Percentiles rank a stretch among this genome's conserved stretches.
Evolutionary conservation across 371 early-diverging fungal species (phyloP).

Genomic region (Umbelopsis sp.): DNA sequence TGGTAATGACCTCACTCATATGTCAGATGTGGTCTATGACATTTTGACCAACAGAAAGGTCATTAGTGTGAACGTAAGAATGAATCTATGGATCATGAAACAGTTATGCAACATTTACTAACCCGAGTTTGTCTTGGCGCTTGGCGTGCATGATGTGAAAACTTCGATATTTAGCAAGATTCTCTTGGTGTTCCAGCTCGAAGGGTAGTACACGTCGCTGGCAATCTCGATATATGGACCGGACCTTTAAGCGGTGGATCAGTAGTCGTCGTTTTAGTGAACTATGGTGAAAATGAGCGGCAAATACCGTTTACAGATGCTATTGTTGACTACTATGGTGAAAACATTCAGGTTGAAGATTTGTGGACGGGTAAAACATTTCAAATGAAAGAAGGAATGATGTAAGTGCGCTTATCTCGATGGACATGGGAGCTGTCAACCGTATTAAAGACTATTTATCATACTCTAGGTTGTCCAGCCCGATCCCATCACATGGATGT

Average conservation of each 20-base stretch:
- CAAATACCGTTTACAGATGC: not conserved
- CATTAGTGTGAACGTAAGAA: conserved; percentile 41
- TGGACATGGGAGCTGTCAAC: not conserved
- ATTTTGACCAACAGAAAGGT: conserved; percentile 37
- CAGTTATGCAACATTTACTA: too few relatives aligned
- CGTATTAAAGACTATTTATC: not conserved
- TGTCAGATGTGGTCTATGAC: conserved; percentile 25
- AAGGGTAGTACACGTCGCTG: conserved; percentile 2
- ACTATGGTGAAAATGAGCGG: conserved; percentile 1
- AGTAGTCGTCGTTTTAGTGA: conserved; percentile 20
- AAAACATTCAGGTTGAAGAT: conserved; percentile 8
- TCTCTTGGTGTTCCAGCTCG: conserved; percentile 28
- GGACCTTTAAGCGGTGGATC: conserved; percentile 19
- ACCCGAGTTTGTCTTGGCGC: too few relatives aligned
- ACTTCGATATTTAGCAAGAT: conserved; percentile 32
- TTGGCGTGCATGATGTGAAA: not conserved
- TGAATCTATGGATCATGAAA: not conserved
- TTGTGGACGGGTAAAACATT: not conserved
- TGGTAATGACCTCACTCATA: conserved; percentile 35
- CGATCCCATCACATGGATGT: conserved; percentile 4
- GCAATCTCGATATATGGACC: conserved; percentile 21
- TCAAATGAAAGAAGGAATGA: not conserved
- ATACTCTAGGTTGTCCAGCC: not conserved
- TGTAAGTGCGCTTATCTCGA: not conserved
- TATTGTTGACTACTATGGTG: conserved; percentile 4